Percentiles rank a stretch among this genome's conserved stretches.
Conservation (phyloP, 1,284 basidiomycete species). For the Amanita bisporigera region DNA sequence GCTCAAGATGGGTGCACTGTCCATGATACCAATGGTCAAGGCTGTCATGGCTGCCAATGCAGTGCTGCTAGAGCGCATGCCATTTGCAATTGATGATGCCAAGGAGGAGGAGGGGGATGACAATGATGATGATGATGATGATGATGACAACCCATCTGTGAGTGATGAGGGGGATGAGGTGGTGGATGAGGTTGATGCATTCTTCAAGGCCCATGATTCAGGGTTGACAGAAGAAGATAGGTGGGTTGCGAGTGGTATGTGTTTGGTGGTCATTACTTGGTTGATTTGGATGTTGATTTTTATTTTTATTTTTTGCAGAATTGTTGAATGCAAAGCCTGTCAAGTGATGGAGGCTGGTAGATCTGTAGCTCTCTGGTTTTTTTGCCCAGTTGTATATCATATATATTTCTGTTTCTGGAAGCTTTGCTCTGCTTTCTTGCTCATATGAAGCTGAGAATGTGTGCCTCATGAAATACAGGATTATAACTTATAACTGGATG, state of each 20-base stretch:
- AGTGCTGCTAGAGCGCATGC: slow-evolving; percentile 86
- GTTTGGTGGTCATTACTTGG: too few relatives aligned
- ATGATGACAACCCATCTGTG: slow-evolving; percentile 52
- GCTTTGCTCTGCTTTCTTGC: too few relatives aligned
- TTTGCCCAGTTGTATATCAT: too few relatives aligned
- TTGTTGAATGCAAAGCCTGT: too few relatives aligned
- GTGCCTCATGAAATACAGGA: too few relatives aligned
- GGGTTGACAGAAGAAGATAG: slow-evolving; percentile 86
- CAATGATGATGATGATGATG: slow-evolving; percentile 57
- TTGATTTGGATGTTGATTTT: too few relatives aligned
- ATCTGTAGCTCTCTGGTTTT: too few relatives aligned
- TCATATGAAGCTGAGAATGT: too few relatives aligned
- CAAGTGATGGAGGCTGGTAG: too few relatives aligned
- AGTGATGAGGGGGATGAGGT: slow-evolving; percentile 65
- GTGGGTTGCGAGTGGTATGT: slow-evolving; percentile 13
- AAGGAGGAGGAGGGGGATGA: slow-evolving; percentile 84
- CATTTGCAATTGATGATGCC: slow-evolving; percentile 93
- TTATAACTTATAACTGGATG: too few relatives aligned
- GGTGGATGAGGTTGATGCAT: slow-evolving; percentile 93
- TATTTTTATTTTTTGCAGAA: too few relatives aligned
- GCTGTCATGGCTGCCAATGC: slow-evolving; percentile 82
- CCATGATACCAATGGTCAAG: slow-evolving; percentile 69
- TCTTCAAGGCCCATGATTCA: slow-evolving; percentile 89
- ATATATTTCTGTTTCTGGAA: too few relatives aligned
- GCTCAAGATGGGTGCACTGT: slow-evolving; percentile 48